A percentile compares a stretch with the other conserved stretches of the same genome.
phyloP scores from a whole-genome alignment of 768 basidiomycete genomes.

The Rhodotorula diobovata region DNA sequence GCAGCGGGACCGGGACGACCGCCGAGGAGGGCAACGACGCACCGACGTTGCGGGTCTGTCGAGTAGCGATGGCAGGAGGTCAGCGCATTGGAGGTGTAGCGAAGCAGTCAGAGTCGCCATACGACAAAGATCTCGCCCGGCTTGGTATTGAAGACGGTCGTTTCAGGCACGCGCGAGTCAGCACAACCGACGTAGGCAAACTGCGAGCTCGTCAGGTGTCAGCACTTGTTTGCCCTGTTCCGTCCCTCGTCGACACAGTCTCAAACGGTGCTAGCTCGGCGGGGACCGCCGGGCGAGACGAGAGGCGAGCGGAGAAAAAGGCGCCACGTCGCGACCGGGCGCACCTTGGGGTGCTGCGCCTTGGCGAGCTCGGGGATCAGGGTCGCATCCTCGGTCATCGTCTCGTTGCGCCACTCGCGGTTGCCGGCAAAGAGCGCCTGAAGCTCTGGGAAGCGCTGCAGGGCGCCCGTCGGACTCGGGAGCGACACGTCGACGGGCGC shows the following conservation, averaged over 20 bases:
- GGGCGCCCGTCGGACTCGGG: not conserved
- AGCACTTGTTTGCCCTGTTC: too few species aligned
- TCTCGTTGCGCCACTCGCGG: conserved; percentile 3
- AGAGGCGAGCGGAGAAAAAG: too few species aligned
- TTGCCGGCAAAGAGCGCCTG: conserved; percentile 5
- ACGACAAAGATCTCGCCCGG: conserved; percentile 29
- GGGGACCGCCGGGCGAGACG: too few species aligned
- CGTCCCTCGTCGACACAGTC: not conserved
- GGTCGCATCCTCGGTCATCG: conserved; percentile 1
- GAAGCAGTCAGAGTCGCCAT: not conserved
- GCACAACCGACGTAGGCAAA: conserved; percentile 24
- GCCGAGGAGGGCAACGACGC: not conserved
- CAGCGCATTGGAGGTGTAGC: too few species aligned
- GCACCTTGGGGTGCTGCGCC: conserved; percentile 16
- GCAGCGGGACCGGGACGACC: too few species aligned
- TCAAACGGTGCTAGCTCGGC: too few species aligned
- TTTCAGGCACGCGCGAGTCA: conserved; percentile 23
- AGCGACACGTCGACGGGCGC: not conserved
- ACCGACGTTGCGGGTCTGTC: conserved; percentile 30
- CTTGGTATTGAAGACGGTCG: conserved; percentile 3
- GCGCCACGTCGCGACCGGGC: not conserved
- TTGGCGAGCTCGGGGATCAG: conserved; percentile 3
- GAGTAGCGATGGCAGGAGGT: not conserved
- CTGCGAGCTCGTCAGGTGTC: not conserved
- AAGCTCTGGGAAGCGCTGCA: conserved; percentile 19